Conservation (phyloP, 306 rosid genomes). For the peach (Prunus persica) region DNA sequence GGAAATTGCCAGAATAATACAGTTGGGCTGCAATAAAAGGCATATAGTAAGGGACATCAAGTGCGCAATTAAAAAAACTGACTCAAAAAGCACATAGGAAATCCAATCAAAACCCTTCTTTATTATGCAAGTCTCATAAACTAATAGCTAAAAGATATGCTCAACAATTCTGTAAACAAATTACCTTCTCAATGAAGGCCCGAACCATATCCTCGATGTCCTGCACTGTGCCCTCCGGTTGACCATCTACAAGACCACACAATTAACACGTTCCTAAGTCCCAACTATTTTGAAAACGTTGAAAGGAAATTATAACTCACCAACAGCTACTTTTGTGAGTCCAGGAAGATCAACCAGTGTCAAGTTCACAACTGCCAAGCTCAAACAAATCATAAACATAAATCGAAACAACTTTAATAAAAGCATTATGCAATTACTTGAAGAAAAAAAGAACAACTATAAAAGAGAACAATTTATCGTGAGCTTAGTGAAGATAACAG, state of each 20-base stretch:
- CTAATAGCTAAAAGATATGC: background rate
- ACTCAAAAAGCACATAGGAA: background rate
- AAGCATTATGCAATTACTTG: background rate
- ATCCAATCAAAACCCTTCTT: background rate
- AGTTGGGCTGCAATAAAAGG: constrained; percentile 41
- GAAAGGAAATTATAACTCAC: constrained; percentile 17
- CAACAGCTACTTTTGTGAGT: constrained; percentile 50
- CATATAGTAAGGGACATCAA: background rate
- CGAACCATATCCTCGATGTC: constrained; percentile 48
- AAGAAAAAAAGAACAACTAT: background rate
- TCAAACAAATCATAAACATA: background rate
- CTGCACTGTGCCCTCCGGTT: constrained; percentile 37
- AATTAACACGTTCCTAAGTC: background rate
- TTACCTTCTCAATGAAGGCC: constrained; percentile 45
- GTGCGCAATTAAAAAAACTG: background rate
- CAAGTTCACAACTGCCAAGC: constrained; percentile 42
- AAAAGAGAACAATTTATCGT: background rate
- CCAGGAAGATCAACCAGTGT: constrained; percentile 50
- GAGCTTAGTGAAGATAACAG: background rate
- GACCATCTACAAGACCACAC: constrained; percentile 37
- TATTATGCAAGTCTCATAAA: background rate
- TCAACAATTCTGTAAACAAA: background rate
- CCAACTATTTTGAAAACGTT: background rate
- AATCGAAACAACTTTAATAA: background rate
- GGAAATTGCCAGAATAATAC: constrained; percentile 48